Evolutionary conservation across 208 protist species (phyloP).

Genomic region (Leishmania mexicana): DNA sequence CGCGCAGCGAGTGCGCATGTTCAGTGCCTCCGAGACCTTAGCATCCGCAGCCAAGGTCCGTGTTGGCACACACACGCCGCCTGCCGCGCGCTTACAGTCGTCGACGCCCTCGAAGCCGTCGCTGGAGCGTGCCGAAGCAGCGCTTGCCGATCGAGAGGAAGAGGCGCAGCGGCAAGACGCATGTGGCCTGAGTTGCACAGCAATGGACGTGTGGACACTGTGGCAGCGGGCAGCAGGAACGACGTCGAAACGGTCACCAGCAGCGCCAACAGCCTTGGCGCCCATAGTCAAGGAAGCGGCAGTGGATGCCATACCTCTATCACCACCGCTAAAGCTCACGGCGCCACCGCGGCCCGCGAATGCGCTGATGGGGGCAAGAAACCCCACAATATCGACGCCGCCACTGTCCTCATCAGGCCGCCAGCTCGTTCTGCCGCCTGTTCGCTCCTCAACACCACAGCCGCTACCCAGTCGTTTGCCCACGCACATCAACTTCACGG

Average conservation of each 20-base stretch:
- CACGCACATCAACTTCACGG: constrained; percentile 27
- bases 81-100: background rate
- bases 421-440: background rate
- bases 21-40: background rate
- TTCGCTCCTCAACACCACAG: background rate
- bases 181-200: constrained; percentile 19
- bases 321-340: background rate
- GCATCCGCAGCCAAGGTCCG: background rate
- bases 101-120: background rate
- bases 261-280: background rate
- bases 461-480: constrained; percentile 1
- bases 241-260: background rate
- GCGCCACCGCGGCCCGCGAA: background rate
- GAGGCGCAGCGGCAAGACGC: background rate
- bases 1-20: constrained; percentile 8
- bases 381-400: background rate
- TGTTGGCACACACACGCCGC: background rate
- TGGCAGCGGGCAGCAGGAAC: constrained; percentile 4
- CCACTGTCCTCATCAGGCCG: background rate
- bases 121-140: background rate
- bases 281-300: background rate
- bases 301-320: background rate
- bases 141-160: background rate
- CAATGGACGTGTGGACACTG: constrained; percentile 21
- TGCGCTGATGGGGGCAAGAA: background rate